Percentiles rank a stretch among this genome's conserved stretches.
Conservation (phyloP, 257 asterid genomes). For the Phtheirospermum japonicum region DNA sequence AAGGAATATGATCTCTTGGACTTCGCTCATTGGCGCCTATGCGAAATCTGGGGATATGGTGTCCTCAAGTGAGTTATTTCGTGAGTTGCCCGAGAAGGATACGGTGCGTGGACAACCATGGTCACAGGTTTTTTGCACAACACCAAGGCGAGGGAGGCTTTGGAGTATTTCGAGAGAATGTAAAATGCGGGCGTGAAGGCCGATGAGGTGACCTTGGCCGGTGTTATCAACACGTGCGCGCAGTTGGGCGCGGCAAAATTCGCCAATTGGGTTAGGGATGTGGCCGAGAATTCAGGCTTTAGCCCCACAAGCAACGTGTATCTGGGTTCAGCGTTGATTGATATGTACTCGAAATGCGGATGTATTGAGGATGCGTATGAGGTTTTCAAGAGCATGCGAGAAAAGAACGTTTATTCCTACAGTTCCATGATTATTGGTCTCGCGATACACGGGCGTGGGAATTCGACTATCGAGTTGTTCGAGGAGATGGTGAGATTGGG, state of each 20-base stretch:
- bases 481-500: too few species aligned
- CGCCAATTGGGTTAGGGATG: constrained; percentile 54
- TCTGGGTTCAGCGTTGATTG: constrained; percentile 77
- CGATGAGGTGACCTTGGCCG: too few species aligned
- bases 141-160: too few species aligned
- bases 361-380: constrained; percentile 51
- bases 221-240: constrained; percentile 85
- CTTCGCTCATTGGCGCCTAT: too few species aligned
- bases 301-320: constrained; percentile 42
- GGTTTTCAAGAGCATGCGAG: constrained; percentile 44
- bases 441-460: too few species aligned
- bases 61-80: constrained; percentile 54
- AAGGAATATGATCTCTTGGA: too few species aligned
- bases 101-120: constrained; percentile 87
- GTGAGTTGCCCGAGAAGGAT: constrained; percentile 51
- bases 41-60: constrained; percentile 58
- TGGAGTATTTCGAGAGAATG: too few species aligned
- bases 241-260: constrained; percentile 58
- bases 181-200: too few species aligned
- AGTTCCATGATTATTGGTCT: too few species aligned
- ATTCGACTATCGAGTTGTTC: too few species aligned
- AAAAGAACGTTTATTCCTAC: too few species aligned
- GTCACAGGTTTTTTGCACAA: too few species aligned
- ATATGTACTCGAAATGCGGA: constrained; percentile 92
- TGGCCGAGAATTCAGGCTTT: constrained; percentile 55